phyloP scores from a whole-genome alignment of 768 basidiomycete genomes.

The Paxillus rubicundulus region DNA sequence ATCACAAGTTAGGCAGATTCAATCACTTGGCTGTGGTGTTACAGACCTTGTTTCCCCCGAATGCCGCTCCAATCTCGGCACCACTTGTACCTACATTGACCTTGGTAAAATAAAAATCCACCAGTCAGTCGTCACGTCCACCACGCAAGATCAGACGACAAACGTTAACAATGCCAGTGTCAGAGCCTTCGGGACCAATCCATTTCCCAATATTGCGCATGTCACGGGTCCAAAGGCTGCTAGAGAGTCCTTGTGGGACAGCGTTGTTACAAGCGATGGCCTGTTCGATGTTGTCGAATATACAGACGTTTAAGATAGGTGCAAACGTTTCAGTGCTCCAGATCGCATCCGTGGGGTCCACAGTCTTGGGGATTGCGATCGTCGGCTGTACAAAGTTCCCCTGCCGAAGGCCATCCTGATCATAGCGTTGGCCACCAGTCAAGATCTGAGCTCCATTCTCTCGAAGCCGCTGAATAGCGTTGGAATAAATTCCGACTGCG shows the following conservation, averaged over 20 bases:
- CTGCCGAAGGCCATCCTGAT: constrained; percentile 45
- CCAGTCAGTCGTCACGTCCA: constrained; percentile 3
- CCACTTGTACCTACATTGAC: constrained; percentile 69
- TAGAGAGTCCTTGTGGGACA: constrained; percentile 88
- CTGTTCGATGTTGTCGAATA: constrained; percentile 84
- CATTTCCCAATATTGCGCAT: constrained; percentile 83
- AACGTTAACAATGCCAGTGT: constrained; percentile 91
- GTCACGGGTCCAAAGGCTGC: constrained; percentile 88
- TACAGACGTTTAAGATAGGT: constrained; percentile 81
- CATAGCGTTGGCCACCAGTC: constrained; percentile 63
- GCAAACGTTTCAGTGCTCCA: constrained; percentile 87
- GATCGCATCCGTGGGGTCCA: constrained; percentile 50
- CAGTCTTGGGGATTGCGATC: constrained; percentile 65
- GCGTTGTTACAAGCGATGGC: constrained; percentile 90
- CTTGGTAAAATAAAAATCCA: constrained; percentile 25
- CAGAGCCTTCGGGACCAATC: constrained; percentile 87
- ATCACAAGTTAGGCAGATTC: constrained; percentile 15
- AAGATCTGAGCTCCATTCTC: constrained; percentile 73
- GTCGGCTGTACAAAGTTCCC: constrained; percentile 93
- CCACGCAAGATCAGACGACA: constrained; percentile 23
- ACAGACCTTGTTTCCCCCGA: constrained; percentile 88
- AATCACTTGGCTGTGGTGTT: constrained; percentile 9
- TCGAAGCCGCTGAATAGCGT: constrained; percentile 59
- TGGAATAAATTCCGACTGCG: constrained; percentile 64
- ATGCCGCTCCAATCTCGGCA: constrained; percentile 80